phyloP scores from a whole-genome alignment of 2,329 filamentous ascomycete genomes.

The Hymenoscyphus occultus region DNA sequence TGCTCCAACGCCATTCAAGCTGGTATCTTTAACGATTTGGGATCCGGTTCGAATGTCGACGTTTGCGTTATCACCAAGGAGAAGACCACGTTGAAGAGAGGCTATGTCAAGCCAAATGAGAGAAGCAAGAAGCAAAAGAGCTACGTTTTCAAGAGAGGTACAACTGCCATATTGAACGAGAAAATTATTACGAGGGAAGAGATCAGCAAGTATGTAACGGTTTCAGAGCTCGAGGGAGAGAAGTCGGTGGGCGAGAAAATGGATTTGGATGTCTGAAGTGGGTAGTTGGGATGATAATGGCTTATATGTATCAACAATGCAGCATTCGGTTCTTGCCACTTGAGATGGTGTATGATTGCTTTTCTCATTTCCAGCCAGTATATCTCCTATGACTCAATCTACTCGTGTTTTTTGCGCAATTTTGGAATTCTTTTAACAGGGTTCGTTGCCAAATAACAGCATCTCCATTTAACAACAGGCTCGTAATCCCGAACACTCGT shows the following conservation, averaged over 20 bases:
- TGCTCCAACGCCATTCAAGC: constrained; percentile 86
- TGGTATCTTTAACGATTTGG: constrained; percentile 98
- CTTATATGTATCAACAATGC: constrained; percentile 18
- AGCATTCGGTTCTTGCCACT: not conserved
- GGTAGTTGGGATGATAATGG: constrained; percentile 11
- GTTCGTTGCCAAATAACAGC: too few relatives aligned
- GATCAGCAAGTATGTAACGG: constrained; percentile 88
- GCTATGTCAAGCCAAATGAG: constrained; percentile 91
- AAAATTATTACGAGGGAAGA: constrained; percentile 94
- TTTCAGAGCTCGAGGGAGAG: constrained; percentile 67
- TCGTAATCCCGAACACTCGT: too few relatives aligned
- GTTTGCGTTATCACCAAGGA: constrained; percentile 93
- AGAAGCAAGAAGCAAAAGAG: constrained; percentile 87
- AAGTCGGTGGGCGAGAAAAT: constrained; percentile 65
- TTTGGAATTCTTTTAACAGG: too few relatives aligned
- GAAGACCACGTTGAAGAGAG: constrained; percentile 90
- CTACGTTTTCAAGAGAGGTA: constrained; percentile 86
- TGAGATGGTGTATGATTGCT: not conserved
- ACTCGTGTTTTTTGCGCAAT: too few relatives aligned
- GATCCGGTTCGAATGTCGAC: constrained; percentile 95
- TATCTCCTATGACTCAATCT: too few relatives aligned
- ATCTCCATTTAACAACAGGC: too few relatives aligned
- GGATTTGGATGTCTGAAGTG: constrained; percentile 60
- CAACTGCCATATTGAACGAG: constrained; percentile 94
- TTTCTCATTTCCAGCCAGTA: not conserved